Conservation (phyloP, 371 early-diverging fungal genomes). For the Rhizoclosmatium hyalinum region DNA sequence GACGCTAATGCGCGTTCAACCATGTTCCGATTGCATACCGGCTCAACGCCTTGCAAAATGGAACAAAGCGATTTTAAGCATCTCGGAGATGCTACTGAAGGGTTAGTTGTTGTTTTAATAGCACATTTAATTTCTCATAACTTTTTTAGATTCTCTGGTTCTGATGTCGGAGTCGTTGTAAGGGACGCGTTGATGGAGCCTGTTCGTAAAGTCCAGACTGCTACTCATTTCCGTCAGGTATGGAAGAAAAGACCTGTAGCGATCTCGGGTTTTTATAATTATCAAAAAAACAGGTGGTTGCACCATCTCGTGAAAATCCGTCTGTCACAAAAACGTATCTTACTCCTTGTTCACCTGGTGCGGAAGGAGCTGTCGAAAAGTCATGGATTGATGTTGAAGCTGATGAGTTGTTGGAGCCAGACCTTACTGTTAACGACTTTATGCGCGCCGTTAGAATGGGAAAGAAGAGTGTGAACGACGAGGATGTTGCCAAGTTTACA, state of each 20-base stretch:
- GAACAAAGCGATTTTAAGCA: conserved; percentile 71
- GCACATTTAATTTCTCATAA: neutral
- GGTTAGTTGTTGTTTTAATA: conserved; percentile 49
- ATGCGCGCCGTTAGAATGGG: conserved; percentile 78
- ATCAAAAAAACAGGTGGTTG: conserved; percentile 54
- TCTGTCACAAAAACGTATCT: conserved; percentile 60
- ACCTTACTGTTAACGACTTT: conserved; percentile 84
- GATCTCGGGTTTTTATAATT: conserved; percentile 2
- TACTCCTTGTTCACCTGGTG: conserved; percentile 97
- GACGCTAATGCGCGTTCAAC: conserved; percentile 84
- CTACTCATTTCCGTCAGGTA: conserved; percentile 94
- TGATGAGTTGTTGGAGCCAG: conserved; percentile 91
- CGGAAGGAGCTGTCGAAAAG: conserved; percentile 85
- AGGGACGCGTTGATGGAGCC: conserved; percentile 97
- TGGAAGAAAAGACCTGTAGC: conserved; percentile 10
- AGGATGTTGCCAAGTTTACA: conserved; percentile 81
- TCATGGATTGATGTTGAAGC: conserved; percentile 86
- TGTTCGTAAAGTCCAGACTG: conserved; percentile 92
- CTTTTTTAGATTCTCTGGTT: conserved; percentile 79
- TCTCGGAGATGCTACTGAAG: conserved; percentile 84
- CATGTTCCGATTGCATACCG: conserved; percentile 92
- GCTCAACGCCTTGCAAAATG: conserved; percentile 84
- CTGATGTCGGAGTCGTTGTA: conserved; percentile 92
- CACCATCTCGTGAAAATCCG: conserved; percentile 71
- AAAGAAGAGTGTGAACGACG: conserved; percentile 85